Percentiles rank a stretch among this genome's conserved stretches.
Conservation (phyloP, 108 stramenopile genomes). For the Cyclostephanos tholiformis region DNA sequence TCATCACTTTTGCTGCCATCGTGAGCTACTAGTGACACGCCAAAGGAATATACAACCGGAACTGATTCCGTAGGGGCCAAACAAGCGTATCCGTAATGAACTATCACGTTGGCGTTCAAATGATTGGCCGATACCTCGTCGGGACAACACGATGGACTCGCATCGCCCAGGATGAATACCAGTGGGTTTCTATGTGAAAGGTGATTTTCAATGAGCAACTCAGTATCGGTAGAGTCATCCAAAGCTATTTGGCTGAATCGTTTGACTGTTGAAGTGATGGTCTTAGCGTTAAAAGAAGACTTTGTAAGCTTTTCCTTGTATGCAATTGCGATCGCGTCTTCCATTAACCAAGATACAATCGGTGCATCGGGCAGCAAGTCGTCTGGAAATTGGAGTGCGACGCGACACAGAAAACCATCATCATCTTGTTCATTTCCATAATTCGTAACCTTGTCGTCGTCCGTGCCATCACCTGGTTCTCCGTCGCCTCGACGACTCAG, state of each 20-base stretch:
- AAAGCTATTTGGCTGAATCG: constrained; percentile 8
- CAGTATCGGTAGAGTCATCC: neutral
- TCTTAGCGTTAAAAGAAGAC: neutral
- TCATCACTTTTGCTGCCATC: constrained; percentile 26
- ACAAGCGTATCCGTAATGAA: constrained; percentile 95
- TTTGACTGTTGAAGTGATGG: neutral
- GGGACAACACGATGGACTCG: constrained; percentile 93
- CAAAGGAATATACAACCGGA: constrained; percentile 83
- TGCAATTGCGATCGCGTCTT: constrained; percentile 49
- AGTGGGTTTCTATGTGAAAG: constrained; percentile 45
- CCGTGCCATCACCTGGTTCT: neutral
- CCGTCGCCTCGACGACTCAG: neutral
- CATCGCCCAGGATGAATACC: constrained; percentile 93
- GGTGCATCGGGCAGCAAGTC: constrained; percentile 77
- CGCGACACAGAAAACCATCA: constrained; percentile 54
- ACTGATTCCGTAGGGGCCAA: constrained; percentile 55
- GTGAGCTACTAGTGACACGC: constrained; percentile 22
- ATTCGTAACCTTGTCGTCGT: neutral
- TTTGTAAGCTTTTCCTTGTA: constrained; percentile 33
- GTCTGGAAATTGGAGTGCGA: constrained; percentile 92
- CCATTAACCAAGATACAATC: constrained; percentile 72
- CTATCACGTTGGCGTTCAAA: constrained; percentile 86
- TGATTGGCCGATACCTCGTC: constrained; percentile 94
- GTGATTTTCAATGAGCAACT: constrained; percentile 18
- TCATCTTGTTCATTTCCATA: constrained; percentile 6